Evolutionary conservation across 495 filamentous ascomycete genomes (phyloP), one percentile per base, ranked within the genome.

Genomic region (Darksidea phi): DNA sequence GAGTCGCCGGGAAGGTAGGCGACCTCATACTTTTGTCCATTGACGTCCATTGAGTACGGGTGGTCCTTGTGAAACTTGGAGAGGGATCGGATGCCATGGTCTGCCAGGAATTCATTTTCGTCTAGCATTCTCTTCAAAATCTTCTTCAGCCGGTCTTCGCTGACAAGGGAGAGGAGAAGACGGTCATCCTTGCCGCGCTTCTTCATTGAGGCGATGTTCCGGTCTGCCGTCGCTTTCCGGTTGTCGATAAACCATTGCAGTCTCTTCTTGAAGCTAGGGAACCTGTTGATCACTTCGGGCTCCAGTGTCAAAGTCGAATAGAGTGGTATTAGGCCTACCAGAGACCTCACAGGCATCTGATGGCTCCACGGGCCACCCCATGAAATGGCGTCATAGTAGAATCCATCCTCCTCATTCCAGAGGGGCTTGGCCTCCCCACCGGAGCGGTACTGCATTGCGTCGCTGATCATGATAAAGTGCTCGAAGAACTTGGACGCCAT

Each of bases 401-500:
- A 97, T 23, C 81, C 88, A 65, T 97, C 93, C 57, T 94, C 80
- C 13, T 96, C 91, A 63, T 95, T 96, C 93, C 93, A 97, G 1
- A 97, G 77, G 21, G 91, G 95, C 60, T 88, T 83, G 58, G 90
- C 87, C 71, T 90, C 86, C 43, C 83, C 84, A 6, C 87, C 90
- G 54, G 82, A 80, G 18, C 88, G 84, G 75, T 88, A 96, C 3
- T 92, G 95, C 93, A 97, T 96, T 28, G 93, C 93, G 78, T 97
- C 93, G 72, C 89, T 94, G 71, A 97, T 97, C 67, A 96, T 86
- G 64, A 97, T 87, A 74, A 97, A 97, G 71, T 97, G 93, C 74
- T 97, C 93, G 69, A 97, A 97, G 80, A 97, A 97, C 72, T 97
- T 97, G 48, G 89, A 93, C 1, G 93, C 93, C 76, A 97, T 96